These are phyloP conservation scores for Septoria petroselini DNA, from an alignment of 2,329 filamentous ascomycete species.

Conservation along the genomic window DNA sequence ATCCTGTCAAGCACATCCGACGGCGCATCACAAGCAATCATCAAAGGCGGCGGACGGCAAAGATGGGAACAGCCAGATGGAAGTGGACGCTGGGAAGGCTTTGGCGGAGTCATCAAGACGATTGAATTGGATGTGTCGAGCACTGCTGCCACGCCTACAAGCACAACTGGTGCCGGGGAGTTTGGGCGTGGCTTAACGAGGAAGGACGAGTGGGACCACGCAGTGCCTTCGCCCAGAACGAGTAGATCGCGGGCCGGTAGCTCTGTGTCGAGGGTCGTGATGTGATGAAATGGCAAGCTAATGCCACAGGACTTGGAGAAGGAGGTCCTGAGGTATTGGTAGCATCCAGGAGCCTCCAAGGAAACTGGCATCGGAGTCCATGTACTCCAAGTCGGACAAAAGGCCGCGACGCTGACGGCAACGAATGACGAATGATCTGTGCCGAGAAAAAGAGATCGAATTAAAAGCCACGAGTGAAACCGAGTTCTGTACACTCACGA, in stretches of 20 bases:
- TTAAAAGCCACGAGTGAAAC: too few relatives aligned
- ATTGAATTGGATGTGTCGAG: slow-evolving; percentile 19
- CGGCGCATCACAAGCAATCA: slow-evolving; percentile 2
- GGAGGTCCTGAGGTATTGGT: too few relatives aligned
- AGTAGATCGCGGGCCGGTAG: not conserved
- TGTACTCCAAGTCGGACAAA: too few relatives aligned
- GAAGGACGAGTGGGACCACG: slow-evolving; percentile 17
- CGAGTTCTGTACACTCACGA: too few relatives aligned
- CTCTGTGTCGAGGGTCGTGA: slow-evolving; percentile 4
- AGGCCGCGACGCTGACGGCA: too few relatives aligned
- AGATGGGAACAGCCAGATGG: slow-evolving; percentile 16
- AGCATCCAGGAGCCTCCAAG: too few relatives aligned
- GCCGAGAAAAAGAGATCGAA: too few relatives aligned
- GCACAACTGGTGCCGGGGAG: slow-evolving; percentile 6
- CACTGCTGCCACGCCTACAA: slow-evolving; percentile 7
- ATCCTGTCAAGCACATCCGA: not conserved
- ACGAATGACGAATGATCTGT: too few relatives aligned
- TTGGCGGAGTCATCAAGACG: slow-evolving; percentile 21
- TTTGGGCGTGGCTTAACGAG: slow-evolving; percentile 19
- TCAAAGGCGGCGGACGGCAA: slow-evolving; percentile 16
- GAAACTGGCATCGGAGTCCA: too few relatives aligned
- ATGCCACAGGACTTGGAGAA: too few relatives aligned
- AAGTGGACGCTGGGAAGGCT: slow-evolving; percentile 17
- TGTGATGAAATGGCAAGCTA: too few relatives aligned
- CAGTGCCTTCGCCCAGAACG: not conserved